Evolutionary conservation across 768 basidiomycete genomes (phyloP).

Genomic region (Tulasnella sp.): DNA sequence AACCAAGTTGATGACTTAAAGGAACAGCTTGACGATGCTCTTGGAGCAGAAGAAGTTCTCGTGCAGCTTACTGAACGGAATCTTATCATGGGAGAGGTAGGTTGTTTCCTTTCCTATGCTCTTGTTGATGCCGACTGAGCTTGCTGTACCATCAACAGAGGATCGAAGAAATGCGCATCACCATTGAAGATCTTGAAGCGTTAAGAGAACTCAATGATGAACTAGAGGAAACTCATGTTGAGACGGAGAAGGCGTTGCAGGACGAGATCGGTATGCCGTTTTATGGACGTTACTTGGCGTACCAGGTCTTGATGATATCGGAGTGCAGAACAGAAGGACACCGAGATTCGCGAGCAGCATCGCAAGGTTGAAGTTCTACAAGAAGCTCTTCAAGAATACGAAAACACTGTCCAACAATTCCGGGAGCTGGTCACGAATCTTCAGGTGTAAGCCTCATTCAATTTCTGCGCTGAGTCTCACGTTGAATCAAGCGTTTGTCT

Average conservation of each 20-base stretch:
- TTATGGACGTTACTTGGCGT: not conserved
- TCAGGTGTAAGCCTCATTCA: conserved; percentile 48
- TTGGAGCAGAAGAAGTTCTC: conserved; percentile 93
- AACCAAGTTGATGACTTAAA: conserved; percentile 90
- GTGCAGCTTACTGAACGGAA: conserved; percentile 93
- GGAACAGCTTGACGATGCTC: conserved; percentile 84
- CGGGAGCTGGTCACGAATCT: conserved; percentile 79
- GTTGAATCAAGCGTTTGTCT: not conserved
- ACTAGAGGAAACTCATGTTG: conserved; percentile 90
- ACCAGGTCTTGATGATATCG: not conserved
- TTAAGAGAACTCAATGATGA: conserved; percentile 95
- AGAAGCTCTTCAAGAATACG: conserved; percentile 73
- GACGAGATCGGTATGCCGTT: conserved; percentile 76
- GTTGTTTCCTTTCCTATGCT: conserved; percentile 9
- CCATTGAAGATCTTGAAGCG: conserved; percentile 92
- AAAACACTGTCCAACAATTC: conserved; percentile 83
- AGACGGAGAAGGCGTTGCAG: conserved; percentile 83
- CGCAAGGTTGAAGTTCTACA: conserved; percentile 60
- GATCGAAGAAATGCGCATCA: conserved; percentile 95
- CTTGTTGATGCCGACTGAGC: too few species aligned
- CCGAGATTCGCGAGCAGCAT: conserved; percentile 53
- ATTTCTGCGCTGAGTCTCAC: conserved; percentile 7
- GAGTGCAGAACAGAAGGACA: conserved; percentile 39
- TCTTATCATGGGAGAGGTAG: conserved; percentile 78
- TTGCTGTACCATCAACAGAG: conserved; percentile 40